A percentile compares a stretch with the other conserved stretches of the same genome.
These are phyloP conservation scores for Gnomoniopsis smithogilvyi DNA, from an alignment of 2,329 filamentous ascomycete genomes.

Conservation along the genomic window DNA sequence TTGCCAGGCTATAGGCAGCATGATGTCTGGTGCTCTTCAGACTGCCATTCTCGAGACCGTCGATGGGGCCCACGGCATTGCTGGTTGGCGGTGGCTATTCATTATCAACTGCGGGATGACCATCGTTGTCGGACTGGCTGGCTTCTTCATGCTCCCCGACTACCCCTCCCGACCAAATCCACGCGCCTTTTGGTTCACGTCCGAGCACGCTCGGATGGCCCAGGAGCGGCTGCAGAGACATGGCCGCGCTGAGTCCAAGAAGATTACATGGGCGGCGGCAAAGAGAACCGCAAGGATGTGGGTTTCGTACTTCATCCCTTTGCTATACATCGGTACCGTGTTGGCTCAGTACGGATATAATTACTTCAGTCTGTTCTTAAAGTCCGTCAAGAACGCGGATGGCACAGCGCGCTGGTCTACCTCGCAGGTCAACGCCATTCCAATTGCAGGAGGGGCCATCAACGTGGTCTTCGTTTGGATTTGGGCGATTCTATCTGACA, in stretches of 20 bases:
- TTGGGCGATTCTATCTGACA: conserved; percentile 50
- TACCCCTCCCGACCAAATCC: conserved; percentile 38
- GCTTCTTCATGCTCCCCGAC: conserved; percentile 45
- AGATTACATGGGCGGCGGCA: conserved; percentile 39
- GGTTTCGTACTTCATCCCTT: conserved; percentile 42
- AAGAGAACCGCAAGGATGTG: conserved; percentile 41
- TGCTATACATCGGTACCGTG: conserved; percentile 42
- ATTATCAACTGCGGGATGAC: conserved; percentile 56
- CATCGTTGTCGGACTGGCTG: conserved; percentile 46
- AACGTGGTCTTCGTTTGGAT: conserved; percentile 51
- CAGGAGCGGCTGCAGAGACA: conserved; percentile 40
- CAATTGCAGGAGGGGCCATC: conserved; percentile 44
- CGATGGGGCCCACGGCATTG: conserved; percentile 42
- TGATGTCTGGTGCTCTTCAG: conserved; percentile 53
- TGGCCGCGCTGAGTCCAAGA: conserved; percentile 42
- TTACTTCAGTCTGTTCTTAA: conserved; percentile 43
- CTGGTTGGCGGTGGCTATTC: conserved; percentile 53
- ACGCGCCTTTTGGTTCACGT: conserved; percentile 42
- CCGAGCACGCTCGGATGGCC: conserved; percentile 37
- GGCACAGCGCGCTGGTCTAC: conserved; percentile 39
- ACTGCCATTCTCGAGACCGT: conserved; percentile 51
- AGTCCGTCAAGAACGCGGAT: conserved; percentile 36
- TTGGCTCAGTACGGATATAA: conserved; percentile 43
- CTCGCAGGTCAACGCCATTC: conserved; percentile 45
- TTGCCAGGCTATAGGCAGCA: conserved; percentile 47